Base-by-base conservation (phyloP, 371 early-diverging fungal genomes). In the Syncephalis fuscata region DNA sequence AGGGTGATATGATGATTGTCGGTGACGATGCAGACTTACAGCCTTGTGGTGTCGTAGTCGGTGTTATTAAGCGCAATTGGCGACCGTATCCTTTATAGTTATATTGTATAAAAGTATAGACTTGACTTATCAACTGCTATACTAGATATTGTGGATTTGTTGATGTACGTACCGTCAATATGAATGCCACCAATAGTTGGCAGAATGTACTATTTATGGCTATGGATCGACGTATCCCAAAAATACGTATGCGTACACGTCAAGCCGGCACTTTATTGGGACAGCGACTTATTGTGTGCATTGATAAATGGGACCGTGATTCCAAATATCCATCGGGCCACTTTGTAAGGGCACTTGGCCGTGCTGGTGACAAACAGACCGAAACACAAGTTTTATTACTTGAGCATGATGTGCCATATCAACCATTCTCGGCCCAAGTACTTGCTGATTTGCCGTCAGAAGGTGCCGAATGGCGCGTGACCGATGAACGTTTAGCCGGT, bases 341-440 rank as follows among this genome's bases (percentile, higher is more conserved):
- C 58, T 93, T 89, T 61, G 89, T 97, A 32, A 74, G 82, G 25
- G 70, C 78, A 0, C 61, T 97, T 43, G 98, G 98, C 39, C 74
- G 75, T 7, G 89, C 92, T 22, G 93, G 92, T 21, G 94, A 95
- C 63, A 73, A 76, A 56, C 78, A 79, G 16, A 92, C 94, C 0
- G 98, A 97, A 58, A 92, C 93, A 2, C 90, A 95, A 56, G 93
- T 93, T 3, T 63, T 97, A 21, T 56, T 97, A 52, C 67, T 93
- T 44, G 98, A 97, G 63, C 91, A 93, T 57, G 92, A 92, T 57
- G 92, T 95, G 1, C 90, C 92, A 0, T 89, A 80, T 63, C 82
- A 83, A 55, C 88, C 87, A 23, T 97, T 97, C 61, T 79, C 91
- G 3, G 67, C 76, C 39, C 78, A 81, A 23, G 82, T 95, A 0